Percentiles rank a stretch among this genome's conserved stretches.
Conservation (phyloP, 768 basidiomycete genomes). For the Porphyrellus cyaneotinctus region DNA sequence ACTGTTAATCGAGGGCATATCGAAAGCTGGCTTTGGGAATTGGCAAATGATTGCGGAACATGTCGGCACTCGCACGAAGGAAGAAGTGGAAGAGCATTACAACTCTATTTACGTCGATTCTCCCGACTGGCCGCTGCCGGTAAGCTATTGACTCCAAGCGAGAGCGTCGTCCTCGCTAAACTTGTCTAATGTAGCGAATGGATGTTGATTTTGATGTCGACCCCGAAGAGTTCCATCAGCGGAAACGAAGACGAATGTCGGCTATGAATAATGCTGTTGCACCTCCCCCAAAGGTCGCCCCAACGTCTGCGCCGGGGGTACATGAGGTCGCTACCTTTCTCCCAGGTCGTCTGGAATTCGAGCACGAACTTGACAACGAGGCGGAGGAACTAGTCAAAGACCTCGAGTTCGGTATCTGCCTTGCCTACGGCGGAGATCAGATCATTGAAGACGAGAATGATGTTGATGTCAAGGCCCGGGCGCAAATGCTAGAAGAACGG, state of each 20-base stretch:
- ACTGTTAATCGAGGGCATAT: conserved; percentile 81
- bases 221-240: conserved; percentile 78
- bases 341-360: conserved; percentile 97
- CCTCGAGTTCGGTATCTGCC: conserved; percentile 90
- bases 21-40: conserved; percentile 86
- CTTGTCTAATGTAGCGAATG: conserved; percentile 29
- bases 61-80: conserved; percentile 88
- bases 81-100: conserved; percentile 93
- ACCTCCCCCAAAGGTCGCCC: conserved; percentile 64
- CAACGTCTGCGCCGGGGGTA: conserved; percentile 85
- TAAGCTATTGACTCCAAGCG: conserved; percentile 35
- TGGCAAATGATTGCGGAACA: conserved; percentile 97
- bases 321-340: conserved; percentile 93
- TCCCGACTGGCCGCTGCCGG: conserved; percentile 75
- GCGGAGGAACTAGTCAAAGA: conserved; percentile 95
- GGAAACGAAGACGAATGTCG: conserved; percentile 86
- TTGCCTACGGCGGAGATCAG: conserved; percentile 79
- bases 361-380: conserved; percentile 96
- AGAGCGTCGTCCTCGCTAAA: neutral
- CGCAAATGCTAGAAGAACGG: conserved; percentile 39
- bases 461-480: conserved; percentile 56
- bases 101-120: conserved; percentile 75
- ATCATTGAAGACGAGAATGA: conserved; percentile 78
- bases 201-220: conserved; percentile 67
- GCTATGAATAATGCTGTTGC: conserved; percentile 60